Conservation (phyloP, 148 eudicot genomes). For the Arbutus unedo region DNA sequence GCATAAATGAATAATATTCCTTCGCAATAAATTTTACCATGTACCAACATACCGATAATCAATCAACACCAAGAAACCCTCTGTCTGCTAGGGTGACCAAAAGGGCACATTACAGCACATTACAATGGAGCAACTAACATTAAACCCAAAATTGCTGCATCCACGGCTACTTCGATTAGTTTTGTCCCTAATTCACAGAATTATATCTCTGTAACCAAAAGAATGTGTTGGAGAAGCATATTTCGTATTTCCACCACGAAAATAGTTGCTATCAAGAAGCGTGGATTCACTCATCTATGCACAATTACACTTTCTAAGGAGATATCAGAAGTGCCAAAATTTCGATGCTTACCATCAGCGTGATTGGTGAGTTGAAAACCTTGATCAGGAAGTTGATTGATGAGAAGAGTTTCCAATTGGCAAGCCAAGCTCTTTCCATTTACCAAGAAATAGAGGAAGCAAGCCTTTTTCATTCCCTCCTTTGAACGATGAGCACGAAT, state of each 20-base stretch:
- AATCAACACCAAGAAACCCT: conserved; percentile 11
- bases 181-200: not conserved
- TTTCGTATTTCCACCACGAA: not conserved
- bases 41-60: not conserved
- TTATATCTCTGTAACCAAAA: not conserved
- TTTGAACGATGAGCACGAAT: conserved; percentile 73
- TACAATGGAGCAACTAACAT: conserved; percentile 24
- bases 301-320: conserved; percentile 40
- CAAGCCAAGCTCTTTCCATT: conserved; percentile 90
- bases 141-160: conserved; percentile 45
- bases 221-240: not conserved
- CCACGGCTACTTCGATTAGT: conserved; percentile 10
- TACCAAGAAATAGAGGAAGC: conserved; percentile 66
- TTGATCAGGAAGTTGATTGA: conserved; percentile 73
- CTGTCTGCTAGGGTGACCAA: not conserved
- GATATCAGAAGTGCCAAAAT: conserved; percentile 64
- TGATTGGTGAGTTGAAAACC: conserved; percentile 73
- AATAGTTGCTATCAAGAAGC: not conserved
- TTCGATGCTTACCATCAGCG: conserved; percentile 92
- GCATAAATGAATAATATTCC: not conserved
- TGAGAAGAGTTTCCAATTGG: conserved; percentile 83
- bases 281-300: conserved; percentile 37
- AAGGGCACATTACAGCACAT: not conserved
- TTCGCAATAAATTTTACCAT: not conserved
- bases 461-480: conserved; percentile 69